Evolutionary conservation across 192 early-diverging fungal genomes (phyloP).

Genomic region (Podila minutissima): DNA sequence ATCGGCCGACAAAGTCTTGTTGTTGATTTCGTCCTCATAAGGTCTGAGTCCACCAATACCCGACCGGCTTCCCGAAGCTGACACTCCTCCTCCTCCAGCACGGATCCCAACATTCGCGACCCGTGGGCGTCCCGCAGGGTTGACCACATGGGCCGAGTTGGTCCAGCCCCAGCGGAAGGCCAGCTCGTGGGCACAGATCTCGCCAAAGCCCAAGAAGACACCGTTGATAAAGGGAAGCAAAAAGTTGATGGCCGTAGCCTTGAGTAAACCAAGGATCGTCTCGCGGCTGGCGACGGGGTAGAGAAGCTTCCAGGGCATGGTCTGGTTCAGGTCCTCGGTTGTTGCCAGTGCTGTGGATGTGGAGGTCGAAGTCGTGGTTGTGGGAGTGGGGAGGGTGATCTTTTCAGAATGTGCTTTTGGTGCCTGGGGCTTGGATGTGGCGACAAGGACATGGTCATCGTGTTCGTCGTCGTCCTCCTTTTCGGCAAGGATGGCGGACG

Average conservation of each 20-base stretch:
- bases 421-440: not conserved
- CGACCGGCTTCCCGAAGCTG: slow-evolving; percentile 28
- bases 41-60: slow-evolving; percentile 37
- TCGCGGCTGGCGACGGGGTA: slow-evolving; percentile 37
- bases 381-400: not conserved
- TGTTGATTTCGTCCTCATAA: slow-evolving; percentile 28
- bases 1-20: not conserved
- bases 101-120: slow-evolving; percentile 23
- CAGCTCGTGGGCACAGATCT: slow-evolving; percentile 84
- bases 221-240: slow-evolving; percentile 68
- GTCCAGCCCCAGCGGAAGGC: slow-evolving; percentile 80
- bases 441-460: not conserved
- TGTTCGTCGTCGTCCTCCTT: slow-evolving; percentile 6
- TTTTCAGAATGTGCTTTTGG: not conserved
- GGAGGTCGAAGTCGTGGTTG: not conserved
- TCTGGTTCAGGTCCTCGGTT: slow-evolving; percentile 45
- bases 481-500: slow-evolving; percentile 28
- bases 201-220: slow-evolving; percentile 79
- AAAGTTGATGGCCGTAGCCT: slow-evolving; percentile 64
- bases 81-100: slow-evolving; percentile 22
- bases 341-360: slow-evolving; percentile 23
- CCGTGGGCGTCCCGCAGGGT: slow-evolving; percentile 19
- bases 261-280: slow-evolving; percentile 47
- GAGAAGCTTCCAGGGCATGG: slow-evolving; percentile 49
- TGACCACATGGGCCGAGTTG: slow-evolving; percentile 36